phyloP scores from a whole-genome alignment of 2,329 filamentous ascomycete species.

The Talaromyces sp. region DNA sequence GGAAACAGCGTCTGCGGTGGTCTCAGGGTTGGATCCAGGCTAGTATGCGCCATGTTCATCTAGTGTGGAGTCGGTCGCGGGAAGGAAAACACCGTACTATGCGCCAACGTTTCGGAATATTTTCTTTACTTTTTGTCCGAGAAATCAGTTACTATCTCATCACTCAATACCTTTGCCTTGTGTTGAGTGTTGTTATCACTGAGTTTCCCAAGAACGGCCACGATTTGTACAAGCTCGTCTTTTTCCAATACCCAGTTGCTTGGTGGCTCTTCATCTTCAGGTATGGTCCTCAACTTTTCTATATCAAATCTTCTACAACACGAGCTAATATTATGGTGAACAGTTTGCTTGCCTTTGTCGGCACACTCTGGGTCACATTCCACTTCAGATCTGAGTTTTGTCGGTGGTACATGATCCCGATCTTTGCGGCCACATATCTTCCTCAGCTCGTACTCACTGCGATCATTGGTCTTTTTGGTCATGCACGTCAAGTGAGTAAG shows the following conservation, averaged over 20 bases:
- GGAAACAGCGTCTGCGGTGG: constrained; percentile 52
- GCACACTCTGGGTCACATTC: constrained; percentile 48
- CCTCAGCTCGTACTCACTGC: constrained; percentile 45
- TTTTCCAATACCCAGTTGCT: constrained; percentile 49
- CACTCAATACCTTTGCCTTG: constrained; percentile 48
- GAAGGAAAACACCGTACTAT: constrained; percentile 37
- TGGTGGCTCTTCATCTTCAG: constrained; percentile 48
- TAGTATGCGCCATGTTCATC: constrained; percentile 42
- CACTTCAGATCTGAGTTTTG: constrained; percentile 48
- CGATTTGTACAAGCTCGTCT: constrained; percentile 42
- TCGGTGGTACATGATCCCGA: constrained; percentile 38
- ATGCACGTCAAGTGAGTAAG: constrained; percentile 46
- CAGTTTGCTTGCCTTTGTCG: constrained; percentile 43
- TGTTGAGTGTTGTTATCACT: constrained; percentile 46
- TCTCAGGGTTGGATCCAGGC: constrained; percentile 52
- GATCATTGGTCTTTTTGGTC: constrained; percentile 47
- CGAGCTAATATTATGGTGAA: not conserved
- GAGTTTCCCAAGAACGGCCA: constrained; percentile 41
- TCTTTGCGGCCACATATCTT: constrained; percentile 45
- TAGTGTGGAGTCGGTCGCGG: constrained; percentile 37
- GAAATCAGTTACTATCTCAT: constrained; percentile 50
- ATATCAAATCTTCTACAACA: not conserved
- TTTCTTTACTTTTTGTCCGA: constrained; percentile 46
- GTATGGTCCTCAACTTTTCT: constrained; percentile 24
- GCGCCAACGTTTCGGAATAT: constrained; percentile 43